Evolutionary conservation across 768 basidiomycete genomes (phyloP).

Genomic region (Pholiota microspora): DNA sequence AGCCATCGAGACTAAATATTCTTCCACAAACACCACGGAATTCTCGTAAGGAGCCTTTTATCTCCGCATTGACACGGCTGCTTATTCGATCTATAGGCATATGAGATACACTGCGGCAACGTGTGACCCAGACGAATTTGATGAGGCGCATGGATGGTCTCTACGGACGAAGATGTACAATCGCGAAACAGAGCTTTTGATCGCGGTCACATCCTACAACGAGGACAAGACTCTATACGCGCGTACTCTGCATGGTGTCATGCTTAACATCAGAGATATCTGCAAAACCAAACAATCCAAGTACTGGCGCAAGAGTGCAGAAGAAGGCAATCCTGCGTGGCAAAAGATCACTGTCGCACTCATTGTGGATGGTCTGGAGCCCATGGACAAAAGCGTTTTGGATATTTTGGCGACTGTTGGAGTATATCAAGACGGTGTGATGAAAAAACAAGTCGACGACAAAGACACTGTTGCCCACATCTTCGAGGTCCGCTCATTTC

Average conservation of each 20-base stretch:
- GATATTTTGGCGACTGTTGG: constrained; percentile 89
- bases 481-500: constrained; percentile 66
- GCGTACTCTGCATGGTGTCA: constrained; percentile 91
- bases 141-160: constrained; percentile 76
- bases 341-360: constrained; percentile 88
- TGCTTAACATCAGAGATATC: constrained; percentile 97
- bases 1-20: constrained; percentile 82
- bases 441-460: constrained; percentile 89
- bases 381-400: constrained; percentile 94
- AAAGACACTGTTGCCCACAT: constrained; percentile 93
- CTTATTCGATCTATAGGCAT: constrained; percentile 46
- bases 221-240: constrained; percentile 92
- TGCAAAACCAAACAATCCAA: constrained; percentile 95
- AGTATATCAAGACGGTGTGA: constrained; percentile 92
- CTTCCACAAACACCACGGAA: constrained; percentile 73
- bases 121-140: constrained; percentile 88
- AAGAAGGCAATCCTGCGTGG: constrained; percentile 86
- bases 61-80: not conserved
- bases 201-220: constrained; percentile 92
- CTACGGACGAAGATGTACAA: constrained; percentile 83
- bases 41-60: constrained; percentile 66
- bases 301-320: constrained; percentile 82
- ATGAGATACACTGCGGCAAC: constrained; percentile 95
- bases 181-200: constrained; percentile 89
- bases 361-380: constrained; percentile 89